These are phyloP conservation scores for Neoscytalidium dimidiatum DNA, from an alignment of 2,329 filamentous ascomycete genomes.

Conservation along the genomic window DNA sequence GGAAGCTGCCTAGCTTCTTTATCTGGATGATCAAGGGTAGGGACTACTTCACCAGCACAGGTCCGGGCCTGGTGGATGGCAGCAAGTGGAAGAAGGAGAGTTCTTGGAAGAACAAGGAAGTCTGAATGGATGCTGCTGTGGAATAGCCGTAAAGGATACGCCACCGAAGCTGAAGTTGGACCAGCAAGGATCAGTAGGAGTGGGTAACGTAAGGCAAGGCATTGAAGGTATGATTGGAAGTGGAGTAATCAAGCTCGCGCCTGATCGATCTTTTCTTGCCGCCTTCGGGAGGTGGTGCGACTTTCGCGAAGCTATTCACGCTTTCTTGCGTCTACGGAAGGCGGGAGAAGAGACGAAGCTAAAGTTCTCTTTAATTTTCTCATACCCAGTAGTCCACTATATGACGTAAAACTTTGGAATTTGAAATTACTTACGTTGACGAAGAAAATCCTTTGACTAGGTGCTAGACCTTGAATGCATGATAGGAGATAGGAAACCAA, in stretches of 20 bases:
- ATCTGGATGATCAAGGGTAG: constrained; percentile 40
- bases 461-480: too few relatives aligned
- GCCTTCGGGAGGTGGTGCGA: too few relatives aligned
- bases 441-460: too few relatives aligned
- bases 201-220: neutral
- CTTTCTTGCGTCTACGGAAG: too few relatives aligned
- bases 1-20: constrained; percentile 34
- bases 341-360: neutral
- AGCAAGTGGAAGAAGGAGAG: constrained; percentile 37
- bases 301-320: too few relatives aligned
- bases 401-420: neutral
- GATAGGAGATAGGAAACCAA: neutral
- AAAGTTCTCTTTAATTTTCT: neutral
- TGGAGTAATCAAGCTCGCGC: too few relatives aligned
- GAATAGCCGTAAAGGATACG: too few relatives aligned
- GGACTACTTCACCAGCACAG: constrained; percentile 34
- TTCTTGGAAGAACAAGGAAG: constrained; percentile 33
- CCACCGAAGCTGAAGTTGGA: too few relatives aligned
- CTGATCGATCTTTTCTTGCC: too few relatives aligned
- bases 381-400: neutral
- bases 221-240: too few relatives aligned
- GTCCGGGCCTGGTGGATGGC: constrained; percentile 30
- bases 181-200: neutral
- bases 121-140: too few relatives aligned
- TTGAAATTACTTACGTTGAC: neutral